Percentiles rank a stretch among this genome's conserved stretches.
Evolutionary conservation across 2,329 filamentous ascomycete species (phyloP).

Genomic region (Xylaria sp.): DNA sequence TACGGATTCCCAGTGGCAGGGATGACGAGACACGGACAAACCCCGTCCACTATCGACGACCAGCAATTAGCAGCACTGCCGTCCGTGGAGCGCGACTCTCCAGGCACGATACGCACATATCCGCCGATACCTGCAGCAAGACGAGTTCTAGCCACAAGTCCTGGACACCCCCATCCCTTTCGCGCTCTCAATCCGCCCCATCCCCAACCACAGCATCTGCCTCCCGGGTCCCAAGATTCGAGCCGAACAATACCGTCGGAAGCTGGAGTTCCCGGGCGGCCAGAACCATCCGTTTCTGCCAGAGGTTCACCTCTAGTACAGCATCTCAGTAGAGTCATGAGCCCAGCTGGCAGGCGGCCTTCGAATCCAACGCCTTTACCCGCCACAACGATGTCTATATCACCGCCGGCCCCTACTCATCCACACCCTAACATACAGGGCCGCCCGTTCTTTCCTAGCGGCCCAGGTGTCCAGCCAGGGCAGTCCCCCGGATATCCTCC

Average conservation of each 20-base stretch:
- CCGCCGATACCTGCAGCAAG: slow-evolving; percentile 52
- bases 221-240: slow-evolving; percentile 35
- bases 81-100: slow-evolving; percentile 49
- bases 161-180: slow-evolving; percentile 52
- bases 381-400: slow-evolving; percentile 44
- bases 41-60: slow-evolving; percentile 40
- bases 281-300: slow-evolving; percentile 39
- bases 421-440: slow-evolving; percentile 37
- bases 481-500: slow-evolving; percentile 35
- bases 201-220: slow-evolving; percentile 43
- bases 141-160: slow-evolving; percentile 65
- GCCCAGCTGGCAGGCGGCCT: slow-evolving; percentile 38
- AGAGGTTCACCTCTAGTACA: slow-evolving; percentile 43
- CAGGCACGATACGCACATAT: slow-evolving; percentile 47
- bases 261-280: slow-evolving; percentile 37
- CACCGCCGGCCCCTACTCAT: slow-evolving; percentile 44
- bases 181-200: slow-evolving; percentile 49
- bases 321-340: slow-evolving; percentile 44
- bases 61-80: slow-evolving; percentile 45
- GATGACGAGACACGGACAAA: slow-evolving; percentile 41
- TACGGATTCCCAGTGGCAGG: slow-evolving; percentile 42
- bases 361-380: slow-evolving; percentile 42
- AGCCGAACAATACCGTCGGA: slow-evolving; percentile 40
- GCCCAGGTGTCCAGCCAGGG: slow-evolving; percentile 36
- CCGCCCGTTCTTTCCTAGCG: slow-evolving; percentile 40